Evolutionary conservation across 306 rosid genomes (phyloP).

Genomic region (Medicago lupulina): DNA sequence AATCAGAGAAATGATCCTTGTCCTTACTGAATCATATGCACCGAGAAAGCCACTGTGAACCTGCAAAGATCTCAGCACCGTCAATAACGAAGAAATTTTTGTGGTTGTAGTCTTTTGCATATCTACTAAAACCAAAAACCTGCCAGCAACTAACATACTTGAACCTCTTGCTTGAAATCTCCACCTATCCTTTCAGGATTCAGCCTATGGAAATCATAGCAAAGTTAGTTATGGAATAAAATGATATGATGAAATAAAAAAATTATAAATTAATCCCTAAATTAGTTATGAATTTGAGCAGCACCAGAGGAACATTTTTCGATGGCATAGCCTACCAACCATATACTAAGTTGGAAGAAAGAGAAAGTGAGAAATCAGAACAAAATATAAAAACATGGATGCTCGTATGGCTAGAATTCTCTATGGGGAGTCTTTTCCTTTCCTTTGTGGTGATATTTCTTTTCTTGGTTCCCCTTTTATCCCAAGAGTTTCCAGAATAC

Average conservation of each 20-base stretch:
- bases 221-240: slow-evolving; percentile 39
- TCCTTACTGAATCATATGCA: slow-evolving; percentile 95
- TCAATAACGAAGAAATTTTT: slow-evolving; percentile 30
- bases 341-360: no score
- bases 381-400: no score
- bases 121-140: slow-evolving; percentile 38
- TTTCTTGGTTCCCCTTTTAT: no score
- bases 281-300: background rate
- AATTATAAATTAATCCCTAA: background rate
- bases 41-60: slow-evolving; percentile 95
- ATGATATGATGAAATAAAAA: slow-evolving; percentile 23
- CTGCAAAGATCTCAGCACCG: slow-evolving; percentile 57
- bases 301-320: no score
- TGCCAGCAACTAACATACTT: slow-evolving; percentile 61
- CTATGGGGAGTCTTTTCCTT: no score
- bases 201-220: slow-evolving; percentile 56
- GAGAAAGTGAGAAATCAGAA: no score
- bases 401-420: no score
- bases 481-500: no score
- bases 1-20: slow-evolving; percentile 77
- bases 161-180: slow-evolving; percentile 95
- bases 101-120: slow-evolving; percentile 20
- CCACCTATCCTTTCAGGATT: slow-evolving; percentile 99
- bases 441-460: no score
- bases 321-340: no score